Conservation (phyloP, 2,329 filamentous ascomycete species). For the Monosporascus sp. region DNA sequence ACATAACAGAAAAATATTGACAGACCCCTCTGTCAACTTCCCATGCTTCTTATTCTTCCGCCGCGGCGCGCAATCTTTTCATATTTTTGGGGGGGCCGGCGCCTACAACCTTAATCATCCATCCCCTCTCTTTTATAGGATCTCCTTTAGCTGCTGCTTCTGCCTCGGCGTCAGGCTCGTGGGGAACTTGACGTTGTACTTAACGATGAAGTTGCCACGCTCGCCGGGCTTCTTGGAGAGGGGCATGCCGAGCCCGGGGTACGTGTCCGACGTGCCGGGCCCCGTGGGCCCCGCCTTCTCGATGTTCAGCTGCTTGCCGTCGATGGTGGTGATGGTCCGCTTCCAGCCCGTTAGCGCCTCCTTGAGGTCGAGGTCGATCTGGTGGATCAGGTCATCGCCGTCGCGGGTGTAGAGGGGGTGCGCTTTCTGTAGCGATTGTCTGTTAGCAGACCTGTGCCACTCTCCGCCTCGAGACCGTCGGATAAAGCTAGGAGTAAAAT, state of each 20-base stretch:
- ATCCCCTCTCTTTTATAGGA: conserved; percentile 48
- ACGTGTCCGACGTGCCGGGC: conserved; percentile 75
- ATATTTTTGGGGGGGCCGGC: too few relatives aligned
- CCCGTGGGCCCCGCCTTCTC: conserved; percentile 80
- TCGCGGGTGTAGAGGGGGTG: conserved; percentile 81
- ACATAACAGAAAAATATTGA: too few relatives aligned
- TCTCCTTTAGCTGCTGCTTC: conserved; percentile 75
- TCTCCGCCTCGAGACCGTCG: not conserved
- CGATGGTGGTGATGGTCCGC: conserved; percentile 87
- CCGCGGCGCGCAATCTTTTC: too few relatives aligned
- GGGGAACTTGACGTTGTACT: conserved; percentile 91
- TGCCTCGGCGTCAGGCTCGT: conserved; percentile 68
- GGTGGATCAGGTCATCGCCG: conserved; percentile 79
- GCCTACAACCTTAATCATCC: too few relatives aligned
- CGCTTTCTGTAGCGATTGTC: conserved; percentile 59
- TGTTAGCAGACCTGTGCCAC: conserved; percentile 17
- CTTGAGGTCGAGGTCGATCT: conserved; percentile 78
- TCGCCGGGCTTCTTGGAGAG: conserved; percentile 82
- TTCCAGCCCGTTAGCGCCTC: conserved; percentile 94
- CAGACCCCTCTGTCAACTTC: too few relatives aligned
- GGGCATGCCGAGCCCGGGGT: conserved; percentile 87
- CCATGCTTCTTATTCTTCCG: too few relatives aligned
- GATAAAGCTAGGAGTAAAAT: too few relatives aligned
- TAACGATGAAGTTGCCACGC: conserved; percentile 82
- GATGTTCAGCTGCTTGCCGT: conserved; percentile 77